Evolutionary conservation across 2,329 filamentous ascomycete species (phyloP).

Genomic region (Chaetomium globosum): DNA sequence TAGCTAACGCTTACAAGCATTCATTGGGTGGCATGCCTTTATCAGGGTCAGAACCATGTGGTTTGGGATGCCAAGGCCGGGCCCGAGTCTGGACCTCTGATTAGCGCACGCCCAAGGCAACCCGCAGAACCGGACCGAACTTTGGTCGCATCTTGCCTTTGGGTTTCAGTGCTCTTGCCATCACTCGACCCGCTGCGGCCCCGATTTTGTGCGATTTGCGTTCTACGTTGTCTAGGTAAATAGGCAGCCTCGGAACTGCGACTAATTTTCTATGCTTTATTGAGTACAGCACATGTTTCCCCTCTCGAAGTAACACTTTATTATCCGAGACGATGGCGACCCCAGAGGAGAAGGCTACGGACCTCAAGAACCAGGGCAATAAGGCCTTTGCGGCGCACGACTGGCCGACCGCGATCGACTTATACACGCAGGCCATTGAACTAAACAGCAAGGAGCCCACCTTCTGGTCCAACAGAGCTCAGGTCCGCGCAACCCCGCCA

Average conservation of each 20-base stretch:
- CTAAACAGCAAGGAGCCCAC: constrained; percentile 80
- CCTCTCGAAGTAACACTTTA: constrained; percentile 24
- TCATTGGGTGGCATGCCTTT: constrained; percentile 21
- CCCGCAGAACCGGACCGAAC: constrained; percentile 27
- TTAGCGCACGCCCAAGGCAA: constrained; percentile 30
- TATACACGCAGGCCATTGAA: constrained; percentile 86
- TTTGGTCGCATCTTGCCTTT: constrained; percentile 4
- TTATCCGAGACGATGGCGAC: constrained; percentile 37
- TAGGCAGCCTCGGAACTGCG: constrained; percentile 1
- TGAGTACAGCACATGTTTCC: constrained; percentile 21
- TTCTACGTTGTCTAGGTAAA: not conserved
- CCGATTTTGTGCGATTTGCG: not conserved
- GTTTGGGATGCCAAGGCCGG: constrained; percentile 20
- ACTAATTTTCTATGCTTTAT: not conserved
- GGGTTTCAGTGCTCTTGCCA: constrained; percentile 26
- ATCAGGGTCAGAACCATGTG: constrained; percentile 18
- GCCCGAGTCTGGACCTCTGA: constrained; percentile 19
- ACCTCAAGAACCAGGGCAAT: constrained; percentile 92
- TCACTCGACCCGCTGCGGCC: not conserved
- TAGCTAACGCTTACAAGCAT: constrained; percentile 29
- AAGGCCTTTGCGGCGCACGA: constrained; percentile 87
- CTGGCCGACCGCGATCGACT: constrained; percentile 78
- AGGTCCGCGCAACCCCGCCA: constrained; percentile 60
- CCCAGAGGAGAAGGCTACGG: constrained; percentile 69
- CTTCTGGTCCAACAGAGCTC: constrained; percentile 92